A percentile compares a stretch with the other conserved stretches of the same genome.
phyloP scores from a whole-genome alignment of 2,329 filamentous ascomycete genomes.

The Phyllosticta ampelicida region DNA sequence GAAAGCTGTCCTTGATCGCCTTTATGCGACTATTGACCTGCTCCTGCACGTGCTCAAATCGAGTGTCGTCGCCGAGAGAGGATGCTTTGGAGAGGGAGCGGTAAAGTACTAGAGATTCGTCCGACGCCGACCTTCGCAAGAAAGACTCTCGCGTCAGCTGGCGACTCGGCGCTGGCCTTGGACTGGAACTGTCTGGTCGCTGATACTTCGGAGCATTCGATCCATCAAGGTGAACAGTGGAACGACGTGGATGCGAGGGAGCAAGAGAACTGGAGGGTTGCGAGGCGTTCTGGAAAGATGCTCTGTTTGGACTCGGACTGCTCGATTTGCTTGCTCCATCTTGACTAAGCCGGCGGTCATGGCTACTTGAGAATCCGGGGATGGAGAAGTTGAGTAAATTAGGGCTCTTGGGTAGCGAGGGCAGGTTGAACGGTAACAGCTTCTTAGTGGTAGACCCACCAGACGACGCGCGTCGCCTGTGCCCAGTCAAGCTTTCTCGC shows the following conservation, averaged over 20 bases:
- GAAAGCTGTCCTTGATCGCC: slow-evolving; percentile 77
- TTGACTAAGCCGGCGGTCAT: background rate
- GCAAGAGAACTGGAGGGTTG: background rate
- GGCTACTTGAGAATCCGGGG: slow-evolving; percentile 20
- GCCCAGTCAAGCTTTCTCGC: slow-evolving; percentile 28
- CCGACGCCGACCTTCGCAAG: slow-evolving; percentile 56
- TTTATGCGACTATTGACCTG: slow-evolving; percentile 85
- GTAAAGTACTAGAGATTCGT: slow-evolving; percentile 65
- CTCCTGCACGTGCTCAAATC: slow-evolving; percentile 69
- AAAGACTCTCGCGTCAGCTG: background rate
- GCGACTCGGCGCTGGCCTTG: slow-evolving; percentile 12
- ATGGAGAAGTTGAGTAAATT: slow-evolving; percentile 27
- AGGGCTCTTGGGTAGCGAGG: slow-evolving; percentile 26
- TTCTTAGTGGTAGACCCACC: slow-evolving; percentile 26
- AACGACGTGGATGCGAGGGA: background rate
- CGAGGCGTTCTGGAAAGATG: background rate
- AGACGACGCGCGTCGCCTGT: slow-evolving; percentile 29
- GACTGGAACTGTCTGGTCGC: background rate
- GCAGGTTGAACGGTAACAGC: slow-evolving; percentile 26
- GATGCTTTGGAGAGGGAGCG: slow-evolving; percentile 67
- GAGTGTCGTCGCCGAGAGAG: slow-evolving; percentile 71
- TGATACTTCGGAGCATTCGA: background rate
- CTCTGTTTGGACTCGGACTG: background rate
- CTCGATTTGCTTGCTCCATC: background rate
- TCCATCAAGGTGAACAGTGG: background rate